phyloP scores from a whole-genome alignment of 2,329 filamentous ascomycete genomes.

The Fusarium neocosmosporiellum region DNA sequence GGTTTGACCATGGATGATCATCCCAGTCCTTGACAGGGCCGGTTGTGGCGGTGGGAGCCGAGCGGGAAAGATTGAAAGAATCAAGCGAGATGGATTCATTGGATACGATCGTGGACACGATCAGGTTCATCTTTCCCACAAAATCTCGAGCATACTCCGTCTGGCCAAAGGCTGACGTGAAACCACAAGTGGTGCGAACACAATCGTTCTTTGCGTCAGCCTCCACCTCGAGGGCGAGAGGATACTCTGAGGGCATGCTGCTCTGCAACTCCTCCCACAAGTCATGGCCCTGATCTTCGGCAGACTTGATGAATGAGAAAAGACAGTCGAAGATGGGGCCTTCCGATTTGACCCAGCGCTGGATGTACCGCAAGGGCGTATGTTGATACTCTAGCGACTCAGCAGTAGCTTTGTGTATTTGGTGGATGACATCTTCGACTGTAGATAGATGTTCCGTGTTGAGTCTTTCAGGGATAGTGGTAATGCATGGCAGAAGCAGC shows the following conservation, averaged over 20 bases:
- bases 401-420: background rate
- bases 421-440: background rate
- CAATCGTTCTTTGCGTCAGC: background rate
- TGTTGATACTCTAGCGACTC: background rate
- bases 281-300: background rate
- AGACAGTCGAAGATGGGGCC: conserved; percentile 1
- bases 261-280: background rate
- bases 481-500: background rate
- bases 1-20: background rate
- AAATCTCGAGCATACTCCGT: background rate
- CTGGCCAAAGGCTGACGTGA: background rate
- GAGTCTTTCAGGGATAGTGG: background rate
- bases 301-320: conserved; percentile 2
- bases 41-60: background rate
- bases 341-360: background rate
- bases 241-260: background rate
- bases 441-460: background rate
- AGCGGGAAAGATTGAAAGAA: background rate
- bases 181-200: background rate
- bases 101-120: background rate
- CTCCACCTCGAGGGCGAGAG: background rate
- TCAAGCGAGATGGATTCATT: background rate
- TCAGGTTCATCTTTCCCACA: background rate
- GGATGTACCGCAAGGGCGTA: background rate
- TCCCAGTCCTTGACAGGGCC: background rate